Conservation (phyloP, 116 monocot species). For the Cymodocea nodosa region DNA sequence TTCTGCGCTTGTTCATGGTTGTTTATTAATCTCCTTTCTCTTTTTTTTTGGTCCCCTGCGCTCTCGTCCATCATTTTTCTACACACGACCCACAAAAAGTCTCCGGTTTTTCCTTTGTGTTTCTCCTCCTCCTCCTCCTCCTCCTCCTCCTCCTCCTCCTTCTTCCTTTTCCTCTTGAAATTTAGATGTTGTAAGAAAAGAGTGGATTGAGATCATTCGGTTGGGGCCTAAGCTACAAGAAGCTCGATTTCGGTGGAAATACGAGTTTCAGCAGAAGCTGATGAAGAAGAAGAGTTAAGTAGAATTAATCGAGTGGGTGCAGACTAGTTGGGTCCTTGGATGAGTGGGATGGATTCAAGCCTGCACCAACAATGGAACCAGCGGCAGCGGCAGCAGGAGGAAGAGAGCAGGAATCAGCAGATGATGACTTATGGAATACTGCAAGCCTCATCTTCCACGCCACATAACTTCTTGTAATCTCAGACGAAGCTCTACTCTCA, state of each 20-base stretch:
- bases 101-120: neutral
- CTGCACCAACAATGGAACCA: neutral
- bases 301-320: neutral
- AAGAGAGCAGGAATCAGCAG: conserved; percentile 28
- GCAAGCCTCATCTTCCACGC: conserved; percentile 58
- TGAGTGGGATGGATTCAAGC: neutral
- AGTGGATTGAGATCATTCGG: neutral
- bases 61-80: neutral
- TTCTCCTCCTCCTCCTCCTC: no score
- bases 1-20: no score
- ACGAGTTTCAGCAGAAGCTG: neutral
- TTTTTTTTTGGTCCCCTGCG: neutral
- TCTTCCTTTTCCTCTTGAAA: no score
- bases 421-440: conserved; percentile 56
- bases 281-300: neutral
- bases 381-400: conserved; percentile 5
- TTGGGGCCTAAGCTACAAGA: neutral
- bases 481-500: neutral
- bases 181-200: neutral
- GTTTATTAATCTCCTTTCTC: neutral
- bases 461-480: conserved; percentile 57
- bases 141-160: neutral
- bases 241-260: neutral
- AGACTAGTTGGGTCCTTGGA: neutral
- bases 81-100: neutral